Evolutionary conservation across 2,329 filamentous ascomycete species (phyloP).

Genomic region (Botryotinia globosa): DNA sequence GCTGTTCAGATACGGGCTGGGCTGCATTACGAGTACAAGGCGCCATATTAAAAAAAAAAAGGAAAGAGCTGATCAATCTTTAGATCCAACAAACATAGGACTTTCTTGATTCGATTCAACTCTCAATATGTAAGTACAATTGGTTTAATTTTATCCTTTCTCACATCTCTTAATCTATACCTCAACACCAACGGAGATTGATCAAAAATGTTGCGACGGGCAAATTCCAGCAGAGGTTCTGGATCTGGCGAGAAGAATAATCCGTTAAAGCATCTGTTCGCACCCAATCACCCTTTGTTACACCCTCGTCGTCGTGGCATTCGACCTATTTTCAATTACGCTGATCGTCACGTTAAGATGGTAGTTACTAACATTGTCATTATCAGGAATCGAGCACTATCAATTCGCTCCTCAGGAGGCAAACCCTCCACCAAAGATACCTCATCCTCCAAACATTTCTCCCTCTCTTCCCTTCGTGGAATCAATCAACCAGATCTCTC

Average conservation of each 20-base stretch:
- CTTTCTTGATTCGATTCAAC: not conserved
- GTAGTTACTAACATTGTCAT: slow-evolving; percentile 10
- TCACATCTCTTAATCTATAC: not conserved
- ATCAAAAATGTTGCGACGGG: slow-evolving; percentile 6
- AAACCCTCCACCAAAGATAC: slow-evolving; percentile 35
- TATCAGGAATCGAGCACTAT: slow-evolving; percentile 68
- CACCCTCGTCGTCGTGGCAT: not conserved
- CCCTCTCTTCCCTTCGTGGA: slow-evolving; percentile 81
- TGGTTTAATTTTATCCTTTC: not conserved
- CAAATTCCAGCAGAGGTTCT: slow-evolving; percentile 12
- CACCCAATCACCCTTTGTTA: not conserved
- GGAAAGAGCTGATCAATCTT: slow-evolving; percentile 8
- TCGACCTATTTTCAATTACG: slow-evolving; percentile 4
- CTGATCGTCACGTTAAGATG: not conserved
- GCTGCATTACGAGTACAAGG: not conserved
- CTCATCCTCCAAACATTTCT: slow-evolving; percentile 63
- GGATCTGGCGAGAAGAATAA: slow-evolving; percentile 12
- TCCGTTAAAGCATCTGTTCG: slow-evolving; percentile 19
- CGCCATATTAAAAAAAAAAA: not conserved
- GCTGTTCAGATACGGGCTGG: not conserved
- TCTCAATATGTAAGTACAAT: slow-evolving; percentile 16
- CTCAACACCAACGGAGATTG: not conserved
- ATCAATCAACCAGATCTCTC: slow-evolving; percentile 83
- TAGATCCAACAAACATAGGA: not conserved
- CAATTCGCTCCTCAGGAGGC: slow-evolving; percentile 59